phyloP scores from a whole-genome alignment of 352 stramenopile species.

The Halophytophthora batemanensis region DNA sequence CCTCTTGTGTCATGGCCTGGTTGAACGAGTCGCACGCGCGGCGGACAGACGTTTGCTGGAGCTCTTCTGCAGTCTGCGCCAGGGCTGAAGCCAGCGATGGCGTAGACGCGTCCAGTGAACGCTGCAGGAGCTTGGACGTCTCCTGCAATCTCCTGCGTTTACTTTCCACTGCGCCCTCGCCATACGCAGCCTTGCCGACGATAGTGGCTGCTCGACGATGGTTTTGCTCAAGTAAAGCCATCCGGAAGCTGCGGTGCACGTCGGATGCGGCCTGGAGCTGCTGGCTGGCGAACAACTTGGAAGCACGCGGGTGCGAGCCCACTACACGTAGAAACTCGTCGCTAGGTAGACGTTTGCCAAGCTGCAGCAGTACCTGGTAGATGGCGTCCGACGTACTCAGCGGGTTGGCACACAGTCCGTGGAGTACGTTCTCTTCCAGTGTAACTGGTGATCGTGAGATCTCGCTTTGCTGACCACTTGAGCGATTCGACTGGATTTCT shows the following conservation, averaged over 20 bases:
- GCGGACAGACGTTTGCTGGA: slow-evolving; percentile 13
- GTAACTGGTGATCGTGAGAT: slow-evolving; percentile 10
- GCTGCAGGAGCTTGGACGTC: slow-evolving; percentile 31
- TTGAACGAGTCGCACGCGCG: slow-evolving; percentile 37
- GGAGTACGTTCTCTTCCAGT: slow-evolving; percentile 45
- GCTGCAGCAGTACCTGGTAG: slow-evolving; percentile 35
- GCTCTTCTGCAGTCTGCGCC: slow-evolving; percentile 9
- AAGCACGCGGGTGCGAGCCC: slow-evolving; percentile 41
- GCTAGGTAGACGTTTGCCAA: slow-evolving; percentile 22
- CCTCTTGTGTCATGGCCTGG: slow-evolving; percentile 48
- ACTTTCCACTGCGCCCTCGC: slow-evolving; percentile 37
- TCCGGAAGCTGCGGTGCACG: slow-evolving; percentile 28
- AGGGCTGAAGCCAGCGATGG: slow-evolving; percentile 19
- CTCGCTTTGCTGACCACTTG: background rate
- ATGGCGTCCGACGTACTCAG: slow-evolving; percentile 47
- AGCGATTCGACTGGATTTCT: background rate
- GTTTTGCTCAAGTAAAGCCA: slow-evolving; percentile 21
- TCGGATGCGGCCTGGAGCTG: slow-evolving; percentile 31
- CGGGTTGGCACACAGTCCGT: slow-evolving; percentile 37
- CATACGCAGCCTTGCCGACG: slow-evolving; percentile 46
- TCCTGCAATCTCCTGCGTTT: slow-evolving; percentile 38
- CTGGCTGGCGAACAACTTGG: slow-evolving; percentile 40
- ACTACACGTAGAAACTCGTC: slow-evolving; percentile 38
- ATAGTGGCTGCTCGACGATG: slow-evolving; percentile 29
- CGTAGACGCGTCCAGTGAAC: slow-evolving; percentile 8